A percentile compares a stretch with the other conserved stretches of the same genome.
Conservation (phyloP, 1,284 basidiomycete genomes). For the Trichosporon sp. region DNA sequence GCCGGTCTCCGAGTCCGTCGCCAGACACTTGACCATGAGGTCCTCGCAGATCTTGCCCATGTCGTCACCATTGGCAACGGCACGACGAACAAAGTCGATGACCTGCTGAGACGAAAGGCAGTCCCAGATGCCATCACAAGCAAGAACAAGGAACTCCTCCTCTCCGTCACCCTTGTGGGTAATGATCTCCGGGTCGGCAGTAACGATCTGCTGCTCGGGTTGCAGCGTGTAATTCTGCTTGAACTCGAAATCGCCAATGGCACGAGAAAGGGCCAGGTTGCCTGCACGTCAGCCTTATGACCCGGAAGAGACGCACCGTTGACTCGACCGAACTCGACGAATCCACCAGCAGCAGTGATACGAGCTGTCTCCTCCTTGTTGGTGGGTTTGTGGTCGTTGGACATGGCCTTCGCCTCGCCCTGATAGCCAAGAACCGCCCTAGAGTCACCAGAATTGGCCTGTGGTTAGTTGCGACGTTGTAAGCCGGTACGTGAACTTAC, state of each 20-base stretch:
- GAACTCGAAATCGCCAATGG: slow-evolving; percentile 97
- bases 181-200: slow-evolving; percentile 87
- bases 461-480: background rate
- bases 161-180: slow-evolving; percentile 75
- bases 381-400: slow-evolving; percentile 93
- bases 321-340: slow-evolving; percentile 93
- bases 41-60: slow-evolving; percentile 79
- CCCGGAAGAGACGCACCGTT: slow-evolving; percentile 64
- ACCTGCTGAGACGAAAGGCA: slow-evolving; percentile 91
- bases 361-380: slow-evolving; percentile 82
- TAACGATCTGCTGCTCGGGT: slow-evolving; percentile 92
- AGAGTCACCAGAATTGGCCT: slow-evolving; percentile 99
- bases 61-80: slow-evolving; percentile 74
- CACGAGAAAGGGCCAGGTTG: slow-evolving; percentile 91
- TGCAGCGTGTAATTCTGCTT: slow-evolving; percentile 82
- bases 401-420: slow-evolving; percentile 81
- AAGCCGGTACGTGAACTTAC: slow-evolving; percentile 59
- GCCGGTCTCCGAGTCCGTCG: slow-evolving; percentile 86
- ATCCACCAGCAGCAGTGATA: slow-evolving; percentile 90
- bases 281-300: slow-evolving; percentile 54
- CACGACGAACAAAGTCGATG: slow-evolving; percentile 79
- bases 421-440: slow-evolving; percentile 81
- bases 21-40: slow-evolving; percentile 89
- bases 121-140: slow-evolving; percentile 99
- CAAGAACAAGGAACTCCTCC: slow-evolving; percentile 93